A percentile compares a stretch with the other conserved stretches of the same genome.
phyloP scores from a whole-genome alignment of 192 early-diverging fungal genomes.

The Umbelopsis isabellina region DNA sequence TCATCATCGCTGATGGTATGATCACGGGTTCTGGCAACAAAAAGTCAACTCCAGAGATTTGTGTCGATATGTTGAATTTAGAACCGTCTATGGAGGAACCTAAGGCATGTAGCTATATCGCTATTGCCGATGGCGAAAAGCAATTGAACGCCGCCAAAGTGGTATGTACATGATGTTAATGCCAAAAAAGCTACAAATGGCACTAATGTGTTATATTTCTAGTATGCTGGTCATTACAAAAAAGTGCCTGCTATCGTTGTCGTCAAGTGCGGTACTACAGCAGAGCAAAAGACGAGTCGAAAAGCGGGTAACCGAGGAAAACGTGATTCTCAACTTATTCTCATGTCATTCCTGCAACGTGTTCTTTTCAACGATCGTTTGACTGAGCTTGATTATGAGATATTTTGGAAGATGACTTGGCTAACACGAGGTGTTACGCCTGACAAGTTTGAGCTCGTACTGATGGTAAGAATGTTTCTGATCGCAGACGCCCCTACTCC shows the following conservation, averaged over 20 bases:
- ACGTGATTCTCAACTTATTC: conserved; percentile 90
- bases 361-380: conserved; percentile 79
- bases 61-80: conserved; percentile 72
- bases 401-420: conserved; percentile 77
- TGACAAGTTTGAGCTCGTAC: conserved; percentile 73
- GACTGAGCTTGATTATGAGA: conserved; percentile 83
- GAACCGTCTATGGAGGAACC: conserved; percentile 49
- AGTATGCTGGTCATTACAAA: conserved; percentile 76
- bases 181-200: not conserved
- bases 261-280: conserved; percentile 67
- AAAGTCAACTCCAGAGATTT: conserved; percentile 70
- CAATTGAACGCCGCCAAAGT: conserved; percentile 80
- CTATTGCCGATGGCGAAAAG: conserved; percentile 75
- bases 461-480: conserved; percentile 49
- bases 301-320: conserved; percentile 90
- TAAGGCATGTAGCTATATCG: conserved; percentile 66
- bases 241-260: conserved; percentile 65
- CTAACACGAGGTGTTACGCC: conserved; percentile 78
- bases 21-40: conserved; percentile 78
- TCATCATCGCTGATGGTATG: conserved; percentile 85
- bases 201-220: not conserved
- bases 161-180: conserved; percentile 27
- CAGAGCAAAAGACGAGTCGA: conserved; percentile 58
- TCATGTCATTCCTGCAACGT: conserved; percentile 89
- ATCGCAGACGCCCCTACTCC: no score